Evolutionary conservation across 176 grass and related monocot genomes (phyloP).

Genomic region (Zea luxurians): DNA sequence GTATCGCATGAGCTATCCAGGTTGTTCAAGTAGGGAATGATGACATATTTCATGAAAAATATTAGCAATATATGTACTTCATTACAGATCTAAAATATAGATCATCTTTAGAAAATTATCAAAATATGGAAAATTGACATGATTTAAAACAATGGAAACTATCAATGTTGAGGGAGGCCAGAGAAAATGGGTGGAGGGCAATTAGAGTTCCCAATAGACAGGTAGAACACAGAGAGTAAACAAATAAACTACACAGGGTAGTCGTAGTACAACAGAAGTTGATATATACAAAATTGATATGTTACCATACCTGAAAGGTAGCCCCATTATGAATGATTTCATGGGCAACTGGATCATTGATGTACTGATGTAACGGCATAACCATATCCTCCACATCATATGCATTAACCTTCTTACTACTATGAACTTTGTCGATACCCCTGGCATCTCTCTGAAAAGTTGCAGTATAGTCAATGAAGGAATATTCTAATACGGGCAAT

Average conservation of each 20-base stretch:
- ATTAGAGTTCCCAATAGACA: not conserved
- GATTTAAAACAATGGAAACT: not conserved
- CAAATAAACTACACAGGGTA: conserved; percentile 15
- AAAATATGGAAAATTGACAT: not conserved
- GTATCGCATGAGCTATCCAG: not conserved
- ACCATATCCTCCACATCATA: conserved; percentile 91
- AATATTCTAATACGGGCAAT: conserved; percentile 12
- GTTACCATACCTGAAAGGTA: conserved; percentile 82
- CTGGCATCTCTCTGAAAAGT: conserved; percentile 71
- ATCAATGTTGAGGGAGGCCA: not conserved
- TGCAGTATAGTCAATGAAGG: conserved; percentile 30
- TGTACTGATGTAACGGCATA: conserved; percentile 86
- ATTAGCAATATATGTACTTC: conserved; percentile 7
- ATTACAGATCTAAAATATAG: not conserved
- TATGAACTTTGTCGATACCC: conserved; percentile 38
- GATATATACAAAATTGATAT: conserved; percentile 14
- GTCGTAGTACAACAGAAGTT: not conserved
- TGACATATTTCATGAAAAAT: conserved; percentile 7
- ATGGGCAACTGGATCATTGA: conserved; percentile 85
- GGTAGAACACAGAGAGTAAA: not conserved
- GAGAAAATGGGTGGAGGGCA: not conserved
- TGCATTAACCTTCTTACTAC: conserved; percentile 52
- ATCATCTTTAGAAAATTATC: conserved; percentile 12
- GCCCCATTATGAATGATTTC: conserved; percentile 96
- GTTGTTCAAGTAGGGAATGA: not conserved